Conservation (phyloP, 768 basidiomycete species). For the Phlebiopsis gigantea region DNA sequence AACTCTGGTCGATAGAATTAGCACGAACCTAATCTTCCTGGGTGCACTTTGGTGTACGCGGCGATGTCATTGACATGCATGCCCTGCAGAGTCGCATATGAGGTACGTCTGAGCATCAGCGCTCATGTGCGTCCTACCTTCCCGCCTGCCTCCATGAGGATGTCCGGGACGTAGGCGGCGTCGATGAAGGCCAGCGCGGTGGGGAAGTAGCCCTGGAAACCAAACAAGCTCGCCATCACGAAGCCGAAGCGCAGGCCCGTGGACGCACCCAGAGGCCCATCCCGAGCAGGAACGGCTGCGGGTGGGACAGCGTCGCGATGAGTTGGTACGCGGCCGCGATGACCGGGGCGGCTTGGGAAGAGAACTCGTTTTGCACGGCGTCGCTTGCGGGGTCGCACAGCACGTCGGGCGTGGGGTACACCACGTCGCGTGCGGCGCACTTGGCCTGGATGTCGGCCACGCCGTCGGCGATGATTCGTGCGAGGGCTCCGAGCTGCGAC, state of each 20-base stretch:
- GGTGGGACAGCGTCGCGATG: constrained; percentile 11
- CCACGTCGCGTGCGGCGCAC: background rate
- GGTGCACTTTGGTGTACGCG: constrained; percentile 16
- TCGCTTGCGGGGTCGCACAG: background rate
- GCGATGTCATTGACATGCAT: constrained; percentile 29
- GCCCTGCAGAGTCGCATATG: constrained; percentile 11
- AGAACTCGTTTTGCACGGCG: constrained; percentile 5
- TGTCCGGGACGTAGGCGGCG: constrained; percentile 25
- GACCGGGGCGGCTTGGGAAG: constrained; percentile 5
- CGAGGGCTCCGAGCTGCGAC: constrained; percentile 4
- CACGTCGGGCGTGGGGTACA: constrained; percentile 9
- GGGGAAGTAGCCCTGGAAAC: constrained; percentile 8
- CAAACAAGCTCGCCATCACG: background rate
- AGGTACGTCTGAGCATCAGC: no score
- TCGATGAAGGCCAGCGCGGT: constrained; percentile 20
- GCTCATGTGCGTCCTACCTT: constrained; percentile 16
- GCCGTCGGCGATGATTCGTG: constrained; percentile 7
- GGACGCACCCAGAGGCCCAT: constrained; percentile 1
- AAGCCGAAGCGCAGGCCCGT: background rate
- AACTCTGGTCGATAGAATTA: background rate
- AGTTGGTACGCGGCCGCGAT: constrained; percentile 14
- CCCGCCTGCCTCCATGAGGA: constrained; percentile 26
- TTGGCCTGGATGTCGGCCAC: constrained; percentile 3
- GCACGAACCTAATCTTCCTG: constrained; percentile 22
- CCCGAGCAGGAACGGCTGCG: constrained; percentile 4